A percentile compares a stretch with the other conserved stretches of the same genome.
phyloP scores from a whole-genome alignment of 805 yeast genomes.

The Kuraishia cidri region DNA sequence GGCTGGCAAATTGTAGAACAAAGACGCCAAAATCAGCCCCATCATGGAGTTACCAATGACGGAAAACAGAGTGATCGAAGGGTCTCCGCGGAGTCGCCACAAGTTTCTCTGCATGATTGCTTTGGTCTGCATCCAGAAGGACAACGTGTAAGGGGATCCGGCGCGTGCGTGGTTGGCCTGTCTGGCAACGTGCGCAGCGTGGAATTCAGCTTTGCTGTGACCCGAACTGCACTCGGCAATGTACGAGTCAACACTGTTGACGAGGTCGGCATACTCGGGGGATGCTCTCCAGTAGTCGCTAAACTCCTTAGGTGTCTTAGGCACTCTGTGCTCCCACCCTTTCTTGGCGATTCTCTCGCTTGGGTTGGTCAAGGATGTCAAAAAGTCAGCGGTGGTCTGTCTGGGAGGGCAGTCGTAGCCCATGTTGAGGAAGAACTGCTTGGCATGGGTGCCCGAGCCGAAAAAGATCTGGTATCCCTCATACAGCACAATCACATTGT shows the following conservation, averaged over 20 bases:
- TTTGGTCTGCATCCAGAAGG: slow-evolving; percentile 41
- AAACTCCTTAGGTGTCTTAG: slow-evolving; percentile 56
- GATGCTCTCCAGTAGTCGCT: slow-evolving; percentile 48
- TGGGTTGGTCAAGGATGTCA: slow-evolving; percentile 65
- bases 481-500: slow-evolving; percentile 50
- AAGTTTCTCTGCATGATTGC: slow-evolving; percentile 39
- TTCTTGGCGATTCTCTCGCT: slow-evolving; percentile 39
- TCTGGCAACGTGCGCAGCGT: slow-evolving; percentile 35
- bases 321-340: slow-evolving; percentile 47
- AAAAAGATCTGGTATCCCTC: slow-evolving; percentile 52
- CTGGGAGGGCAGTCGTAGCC: slow-evolving; percentile 60
- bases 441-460: slow-evolving; percentile 50
- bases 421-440: slow-evolving; percentile 49
- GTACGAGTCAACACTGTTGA: slow-evolving; percentile 22
- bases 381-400: slow-evolving; percentile 64
- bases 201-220: slow-evolving; percentile 6
- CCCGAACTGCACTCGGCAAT: slow-evolving; percentile 5
- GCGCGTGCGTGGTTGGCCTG: slow-evolving; percentile 39
- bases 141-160: slow-evolving; percentile 42
- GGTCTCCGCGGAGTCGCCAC: slow-evolving; percentile 49
- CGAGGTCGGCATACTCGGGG: slow-evolving; percentile 17
- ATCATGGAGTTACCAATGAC: slow-evolving; percentile 39
- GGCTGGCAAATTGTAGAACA: slow-evolving; percentile 43
- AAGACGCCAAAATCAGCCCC: slow-evolving; percentile 55
- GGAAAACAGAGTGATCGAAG: slow-evolving; percentile 35